Conservation (phyloP, 192 early-diverging fungal genomes). For the Coemansia sp. region DNA sequence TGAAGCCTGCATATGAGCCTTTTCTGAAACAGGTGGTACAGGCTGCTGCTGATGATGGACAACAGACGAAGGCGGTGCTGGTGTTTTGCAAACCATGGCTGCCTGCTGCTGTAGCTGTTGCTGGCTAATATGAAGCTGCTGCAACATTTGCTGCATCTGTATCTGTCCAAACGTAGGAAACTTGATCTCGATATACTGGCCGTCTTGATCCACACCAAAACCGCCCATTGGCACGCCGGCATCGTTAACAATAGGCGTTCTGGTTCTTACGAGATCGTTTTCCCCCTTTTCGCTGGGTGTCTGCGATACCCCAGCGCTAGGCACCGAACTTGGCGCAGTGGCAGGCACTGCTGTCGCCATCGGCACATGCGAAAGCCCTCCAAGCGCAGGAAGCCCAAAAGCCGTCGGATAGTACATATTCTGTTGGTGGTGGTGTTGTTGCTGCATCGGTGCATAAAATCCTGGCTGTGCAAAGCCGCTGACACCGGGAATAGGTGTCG, state of each 20-base stretch:
- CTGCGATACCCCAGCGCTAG: slow-evolving; percentile 1
- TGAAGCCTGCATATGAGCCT: background rate
- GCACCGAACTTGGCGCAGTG: background rate
- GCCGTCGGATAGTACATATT: slow-evolving; percentile 40
- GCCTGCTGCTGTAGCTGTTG: slow-evolving; percentile 7
- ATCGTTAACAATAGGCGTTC: slow-evolving; percentile 38
- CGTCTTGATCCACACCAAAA: slow-evolving; percentile 44
- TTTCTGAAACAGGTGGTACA: slow-evolving; percentile 1
- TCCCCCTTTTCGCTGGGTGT: slow-evolving; percentile 6
- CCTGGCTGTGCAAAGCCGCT: slow-evolving; percentile 41
- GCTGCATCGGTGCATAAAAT: slow-evolving; percentile 30
- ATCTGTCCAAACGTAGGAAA: slow-evolving; percentile 53
- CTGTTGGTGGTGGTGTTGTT: slow-evolving; percentile 21
- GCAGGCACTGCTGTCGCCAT: background rate
- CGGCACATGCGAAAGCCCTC: background rate
- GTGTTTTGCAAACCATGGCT: slow-evolving; percentile 17
- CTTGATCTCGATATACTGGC: slow-evolving; percentile 56
- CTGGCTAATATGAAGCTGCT: slow-evolving; percentile 47
- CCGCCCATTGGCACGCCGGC: slow-evolving; percentile 35
- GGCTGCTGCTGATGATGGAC: slow-evolving; percentile 2
- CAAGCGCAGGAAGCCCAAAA: slow-evolving; percentile 31
- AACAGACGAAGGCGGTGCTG: slow-evolving; percentile 1
- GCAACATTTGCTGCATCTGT: slow-evolving; percentile 54
- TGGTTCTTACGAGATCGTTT: slow-evolving; percentile 6
- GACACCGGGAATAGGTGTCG: slow-evolving; percentile 25